These are phyloP conservation scores for Pistacia atlantica DNA, from an alignment of 345 rosid genomes.

Conservation along the genomic window DNA sequence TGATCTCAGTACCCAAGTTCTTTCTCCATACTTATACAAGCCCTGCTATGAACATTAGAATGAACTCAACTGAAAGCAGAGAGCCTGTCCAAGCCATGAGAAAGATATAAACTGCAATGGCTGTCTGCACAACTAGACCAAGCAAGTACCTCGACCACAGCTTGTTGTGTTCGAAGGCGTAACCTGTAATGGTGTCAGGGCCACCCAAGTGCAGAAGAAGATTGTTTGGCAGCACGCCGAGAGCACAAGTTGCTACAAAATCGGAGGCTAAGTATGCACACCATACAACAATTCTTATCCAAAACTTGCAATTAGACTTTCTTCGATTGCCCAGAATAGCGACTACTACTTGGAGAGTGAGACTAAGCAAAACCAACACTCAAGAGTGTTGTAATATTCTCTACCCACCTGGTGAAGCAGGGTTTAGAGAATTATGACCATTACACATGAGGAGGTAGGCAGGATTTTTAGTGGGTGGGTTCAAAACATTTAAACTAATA, in stretches of 20 bases:
- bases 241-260: neutral
- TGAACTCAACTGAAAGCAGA: conserved; percentile 12
- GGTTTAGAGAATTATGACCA: too few relatives aligned
- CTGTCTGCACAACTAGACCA: conserved; percentile 30
- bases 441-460: too few relatives aligned
- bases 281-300: neutral
- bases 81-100: conserved; percentile 20
- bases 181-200: conserved; percentile 40
- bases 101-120: conserved; percentile 27
- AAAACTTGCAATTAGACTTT: neutral
- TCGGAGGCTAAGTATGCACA: neutral
- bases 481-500: too few relatives aligned
- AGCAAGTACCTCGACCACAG: conserved; percentile 39
- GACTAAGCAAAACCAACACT: neutral
- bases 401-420: too few relatives aligned
- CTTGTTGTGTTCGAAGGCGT: conserved; percentile 37
- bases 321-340: conserved; percentile 2
- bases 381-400: too few relatives aligned
- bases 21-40: conserved; percentile 12
- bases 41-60: conserved; percentile 3
- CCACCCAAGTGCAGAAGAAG: conserved; percentile 46
- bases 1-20: conserved; percentile 11
- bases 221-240: conserved; percentile 1
- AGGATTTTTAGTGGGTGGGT: too few relatives aligned
- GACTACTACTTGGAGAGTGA: conserved; percentile 10